phyloP scores from a whole-genome alignment of 257 asterid species.

The Plantago elongata region DNA sequence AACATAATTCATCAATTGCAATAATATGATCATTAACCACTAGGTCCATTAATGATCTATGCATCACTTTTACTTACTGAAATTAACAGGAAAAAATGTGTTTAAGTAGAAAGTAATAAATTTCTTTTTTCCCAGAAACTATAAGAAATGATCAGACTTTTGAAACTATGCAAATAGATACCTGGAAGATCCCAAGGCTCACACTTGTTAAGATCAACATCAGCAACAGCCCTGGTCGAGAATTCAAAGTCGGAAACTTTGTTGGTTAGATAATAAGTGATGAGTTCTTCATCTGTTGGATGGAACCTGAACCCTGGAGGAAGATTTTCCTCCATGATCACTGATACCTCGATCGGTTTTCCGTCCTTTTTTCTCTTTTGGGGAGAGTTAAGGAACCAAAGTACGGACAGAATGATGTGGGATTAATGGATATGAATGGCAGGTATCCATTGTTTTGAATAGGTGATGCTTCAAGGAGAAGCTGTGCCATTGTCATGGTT shows the following conservation, averaged over 20 bases:
- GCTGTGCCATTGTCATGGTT: constrained; percentile 28
- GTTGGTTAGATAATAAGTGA: constrained; percentile 53
- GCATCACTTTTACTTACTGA: no score
- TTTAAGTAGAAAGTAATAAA: no score
- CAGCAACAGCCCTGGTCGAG: constrained; percentile 47
- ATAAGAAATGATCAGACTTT: no score
- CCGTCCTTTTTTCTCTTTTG: neutral
- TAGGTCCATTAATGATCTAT: no score
- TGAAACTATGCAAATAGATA: constrained; percentile 2
- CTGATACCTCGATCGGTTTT: neutral
- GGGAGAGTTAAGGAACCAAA: constrained; percentile 16
- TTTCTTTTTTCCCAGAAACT: no score
- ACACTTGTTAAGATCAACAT: constrained; percentile 73
- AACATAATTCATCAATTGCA: no score
- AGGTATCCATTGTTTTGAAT: constrained; percentile 18
- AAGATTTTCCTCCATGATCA: constrained; percentile 53
- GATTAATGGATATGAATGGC: constrained; percentile 30
- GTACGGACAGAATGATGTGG: constrained; percentile 21
- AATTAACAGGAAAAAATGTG: no score
- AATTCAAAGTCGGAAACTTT: constrained; percentile 58
- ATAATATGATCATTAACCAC: no score
- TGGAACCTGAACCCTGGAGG: constrained; percentile 92
- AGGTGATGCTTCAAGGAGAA: constrained; percentile 47
- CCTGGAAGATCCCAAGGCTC: constrained; percentile 99
- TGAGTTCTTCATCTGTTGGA: constrained; percentile 84